These are phyloP conservation scores for Cyclotella atomus DNA, from an alignment of 108 stramenopile species.

Conservation along the genomic window DNA sequence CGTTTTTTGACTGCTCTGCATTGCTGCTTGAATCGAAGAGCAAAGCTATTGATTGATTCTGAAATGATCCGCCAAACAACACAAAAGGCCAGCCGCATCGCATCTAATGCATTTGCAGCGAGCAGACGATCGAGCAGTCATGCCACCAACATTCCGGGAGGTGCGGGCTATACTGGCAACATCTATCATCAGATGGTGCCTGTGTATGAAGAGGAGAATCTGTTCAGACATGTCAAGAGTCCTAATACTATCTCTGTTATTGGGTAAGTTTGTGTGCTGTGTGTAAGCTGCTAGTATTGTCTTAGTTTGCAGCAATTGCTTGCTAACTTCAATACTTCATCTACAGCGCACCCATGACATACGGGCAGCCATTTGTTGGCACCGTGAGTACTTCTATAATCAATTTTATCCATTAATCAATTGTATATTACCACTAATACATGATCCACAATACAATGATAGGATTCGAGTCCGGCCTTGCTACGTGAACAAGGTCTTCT, in stretches of 20 bases:
- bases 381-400: constrained; percentile 53
- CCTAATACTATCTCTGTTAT: constrained; percentile 60
- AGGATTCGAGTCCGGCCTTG: constrained; percentile 78
- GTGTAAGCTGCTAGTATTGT: too few species aligned
- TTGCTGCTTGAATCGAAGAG: too few species aligned
- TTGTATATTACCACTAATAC: not conserved
- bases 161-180: constrained; percentile 69
- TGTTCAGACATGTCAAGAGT: constrained; percentile 43
- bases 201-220: constrained; percentile 24
- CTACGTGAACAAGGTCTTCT: constrained; percentile 76
- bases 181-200: constrained; percentile 61
- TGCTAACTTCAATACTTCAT: too few species aligned
- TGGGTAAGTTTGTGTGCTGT: constrained; percentile 43
- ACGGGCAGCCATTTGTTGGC: constrained; percentile 89
- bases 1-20: too few species aligned
- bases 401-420: not conserved
- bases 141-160: constrained; percentile 22
- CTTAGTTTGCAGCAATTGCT: too few species aligned
- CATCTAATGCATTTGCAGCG: not conserved
- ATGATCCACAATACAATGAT: not conserved
- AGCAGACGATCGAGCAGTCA: not conserved
- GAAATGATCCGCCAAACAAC: not conserved
- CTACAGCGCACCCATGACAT: constrained; percentile 89
- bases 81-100: not conserved
- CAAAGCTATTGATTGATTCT: too few species aligned